Conservation (phyloP, 148 eudicot species). For the Rhododendron mucronatum region DNA sequence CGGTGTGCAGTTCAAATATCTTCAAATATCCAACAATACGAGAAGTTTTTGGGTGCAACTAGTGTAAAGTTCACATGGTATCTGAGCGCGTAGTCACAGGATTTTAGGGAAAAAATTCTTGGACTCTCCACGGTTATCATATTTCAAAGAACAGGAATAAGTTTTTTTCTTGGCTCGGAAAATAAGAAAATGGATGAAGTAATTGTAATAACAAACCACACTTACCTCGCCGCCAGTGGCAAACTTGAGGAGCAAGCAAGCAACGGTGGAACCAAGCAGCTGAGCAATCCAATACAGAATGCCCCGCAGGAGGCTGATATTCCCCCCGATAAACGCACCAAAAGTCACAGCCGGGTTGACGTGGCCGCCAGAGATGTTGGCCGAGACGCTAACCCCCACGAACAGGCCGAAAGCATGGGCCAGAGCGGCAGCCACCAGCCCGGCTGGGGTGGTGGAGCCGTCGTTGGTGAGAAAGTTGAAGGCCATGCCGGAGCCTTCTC, state of each 20-base stretch:
- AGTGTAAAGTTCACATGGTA: too few relatives aligned
- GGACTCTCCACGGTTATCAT: too few relatives aligned
- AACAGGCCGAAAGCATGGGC: slow-evolving; percentile 53
- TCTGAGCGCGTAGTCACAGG: too few relatives aligned
- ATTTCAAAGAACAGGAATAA: too few relatives aligned
- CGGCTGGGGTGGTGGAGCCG: slow-evolving; percentile 37
- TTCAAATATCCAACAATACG: too few relatives aligned
- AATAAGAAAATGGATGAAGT: not conserved
- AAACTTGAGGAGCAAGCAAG: slow-evolving; percentile 48
- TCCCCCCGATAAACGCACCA: slow-evolving; percentile 51
- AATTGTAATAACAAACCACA: not conserved
- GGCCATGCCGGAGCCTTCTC: slow-evolving; percentile 61
- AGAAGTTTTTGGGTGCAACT: too few relatives aligned
- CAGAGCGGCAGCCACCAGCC: slow-evolving; percentile 43
- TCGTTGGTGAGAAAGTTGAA: slow-evolving; percentile 35
- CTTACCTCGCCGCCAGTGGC: slow-evolving; percentile 51
- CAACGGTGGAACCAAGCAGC: slow-evolving; percentile 43
- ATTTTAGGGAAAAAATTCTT: too few relatives aligned
- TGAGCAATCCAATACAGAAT: slow-evolving; percentile 52
- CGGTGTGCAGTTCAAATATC: too few relatives aligned
- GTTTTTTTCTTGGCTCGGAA: too few relatives aligned
- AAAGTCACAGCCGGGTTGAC: slow-evolving; percentile 64
- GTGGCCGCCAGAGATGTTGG: slow-evolving; percentile 63
- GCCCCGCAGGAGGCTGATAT: slow-evolving; percentile 41
- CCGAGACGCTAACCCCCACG: slow-evolving; percentile 42